Evolutionary conservation across 2,329 filamentous ascomycete genomes (phyloP).

Genomic region (Trichoderma pleuroti): DNA sequence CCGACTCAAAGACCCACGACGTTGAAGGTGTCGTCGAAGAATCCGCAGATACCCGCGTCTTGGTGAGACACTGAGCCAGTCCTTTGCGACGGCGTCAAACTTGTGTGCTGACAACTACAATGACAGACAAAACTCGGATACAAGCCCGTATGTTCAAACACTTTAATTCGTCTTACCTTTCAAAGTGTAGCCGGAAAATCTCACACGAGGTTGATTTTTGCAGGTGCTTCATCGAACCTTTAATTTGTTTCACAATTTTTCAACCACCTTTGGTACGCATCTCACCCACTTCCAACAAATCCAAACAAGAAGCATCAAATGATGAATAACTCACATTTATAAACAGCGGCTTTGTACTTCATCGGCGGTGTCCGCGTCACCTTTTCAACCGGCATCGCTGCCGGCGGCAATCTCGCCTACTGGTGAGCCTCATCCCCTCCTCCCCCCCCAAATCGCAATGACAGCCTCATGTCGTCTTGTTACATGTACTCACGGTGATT

Average conservation of each 20-base stretch:
- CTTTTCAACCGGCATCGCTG: conserved; percentile 60
- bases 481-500: background rate
- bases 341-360: conserved; percentile 54
- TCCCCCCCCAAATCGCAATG: background rate
- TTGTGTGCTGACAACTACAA: background rate
- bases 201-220: background rate
- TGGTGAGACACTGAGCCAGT: background rate
- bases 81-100: background rate
- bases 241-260: conserved; percentile 56
- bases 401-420: conserved; percentile 58
- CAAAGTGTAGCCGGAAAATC: background rate
- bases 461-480: background rate
- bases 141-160: conserved; percentile 23
- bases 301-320: background rate
- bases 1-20: background rate
- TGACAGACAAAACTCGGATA: conserved; percentile 27
- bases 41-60: background rate
- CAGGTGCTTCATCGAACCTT: conserved; percentile 56
- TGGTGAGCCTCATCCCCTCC: conserved; percentile 40
- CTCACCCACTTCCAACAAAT: background rate
- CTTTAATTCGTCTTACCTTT: background rate
- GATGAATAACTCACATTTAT: background rate
- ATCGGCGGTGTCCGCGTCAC: conserved; percentile 58
- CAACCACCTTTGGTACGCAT: conserved; percentile 53
- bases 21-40: conserved; percentile 4